A percentile compares a stretch with the other conserved stretches of the same genome.
phyloP scores from a whole-genome alignment of 2,329 filamentous ascomycete species.

The Chrysoporthe cubensis region DNA sequence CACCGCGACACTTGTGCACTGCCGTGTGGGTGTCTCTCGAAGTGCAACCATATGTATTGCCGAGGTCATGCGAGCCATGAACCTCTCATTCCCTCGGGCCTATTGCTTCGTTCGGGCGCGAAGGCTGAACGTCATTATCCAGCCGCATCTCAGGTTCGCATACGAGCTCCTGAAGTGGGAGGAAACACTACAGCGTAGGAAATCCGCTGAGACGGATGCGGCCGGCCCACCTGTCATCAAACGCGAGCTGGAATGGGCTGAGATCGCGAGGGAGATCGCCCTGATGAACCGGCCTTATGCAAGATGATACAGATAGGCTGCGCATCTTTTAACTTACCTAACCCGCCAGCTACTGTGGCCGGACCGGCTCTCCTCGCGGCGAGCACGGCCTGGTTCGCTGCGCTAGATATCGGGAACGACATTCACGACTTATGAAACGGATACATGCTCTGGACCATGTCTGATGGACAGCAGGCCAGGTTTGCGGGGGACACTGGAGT shows the following conservation, averaged over 20 bases:
- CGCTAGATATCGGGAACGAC: conserved; percentile 13
- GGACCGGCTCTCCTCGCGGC: background rate
- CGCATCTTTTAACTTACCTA: background rate
- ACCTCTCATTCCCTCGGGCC: conserved; percentile 84
- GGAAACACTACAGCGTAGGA: conserved; percentile 66
- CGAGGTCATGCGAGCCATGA: conserved; percentile 87
- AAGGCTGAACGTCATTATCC: conserved; percentile 95
- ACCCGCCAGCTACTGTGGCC: background rate
- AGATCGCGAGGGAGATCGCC: conserved; percentile 86
- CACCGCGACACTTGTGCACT: conserved; percentile 90
- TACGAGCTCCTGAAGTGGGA: conserved; percentile 98
- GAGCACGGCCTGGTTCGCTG: background rate
- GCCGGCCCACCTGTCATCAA: conserved; percentile 46
- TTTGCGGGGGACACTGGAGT: background rate
- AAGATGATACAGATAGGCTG: conserved; percentile 47
- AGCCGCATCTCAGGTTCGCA: conserved; percentile 91
- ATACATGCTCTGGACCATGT: background rate
- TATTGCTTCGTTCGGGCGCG: conserved; percentile 96
- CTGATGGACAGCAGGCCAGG: background rate
- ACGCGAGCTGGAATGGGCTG: conserved; percentile 89
- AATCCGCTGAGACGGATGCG: conserved; percentile 49
- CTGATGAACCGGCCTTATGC: conserved; percentile 96
- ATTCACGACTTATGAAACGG: conserved; percentile 26
- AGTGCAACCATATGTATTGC: conserved; percentile 98
- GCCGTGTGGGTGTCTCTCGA: conserved; percentile 91